Conservation (phyloP, 2,329 filamentous ascomycete species). For the Pseudovirgaria hyperparasitica region DNA sequence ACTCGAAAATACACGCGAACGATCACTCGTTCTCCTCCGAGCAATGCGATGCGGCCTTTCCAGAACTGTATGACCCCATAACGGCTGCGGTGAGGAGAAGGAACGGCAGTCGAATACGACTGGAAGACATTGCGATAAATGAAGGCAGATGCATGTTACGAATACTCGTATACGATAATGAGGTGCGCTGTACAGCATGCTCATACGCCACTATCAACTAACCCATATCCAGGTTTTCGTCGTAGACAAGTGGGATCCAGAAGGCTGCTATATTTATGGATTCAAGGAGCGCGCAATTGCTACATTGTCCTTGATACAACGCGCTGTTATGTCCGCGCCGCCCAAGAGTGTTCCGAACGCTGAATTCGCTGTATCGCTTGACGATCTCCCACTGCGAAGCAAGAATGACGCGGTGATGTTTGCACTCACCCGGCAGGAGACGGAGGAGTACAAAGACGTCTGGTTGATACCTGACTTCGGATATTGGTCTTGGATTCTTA, state of each 20-base stretch:
- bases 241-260: constrained; percentile 16
- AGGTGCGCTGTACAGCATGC: constrained; percentile 11
- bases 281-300: constrained; percentile 22
- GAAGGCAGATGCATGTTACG: constrained; percentile 19
- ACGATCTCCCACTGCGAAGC: constrained; percentile 19
- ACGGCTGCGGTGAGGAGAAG: constrained; percentile 14
- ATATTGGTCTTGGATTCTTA: constrained; percentile 23
- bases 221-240: constrained; percentile 18
- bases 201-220: constrained; percentile 3
- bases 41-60: constrained; percentile 19
- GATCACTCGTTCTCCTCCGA: constrained; percentile 19
- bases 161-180: constrained; percentile 16
- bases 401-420: constrained; percentile 15
- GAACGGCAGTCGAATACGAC: constrained; percentile 14
- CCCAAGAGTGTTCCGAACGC: constrained; percentile 16
- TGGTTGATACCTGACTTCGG: constrained; percentile 24
- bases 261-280: constrained; percentile 19
- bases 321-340: constrained; percentile 15
- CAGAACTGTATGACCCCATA: constrained; percentile 18
- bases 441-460: constrained; percentile 15
- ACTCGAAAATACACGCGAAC: constrained; percentile 18
- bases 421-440: constrained; percentile 18
- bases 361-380: constrained; percentile 19
- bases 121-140: constrained; percentile 16
- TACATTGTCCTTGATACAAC: constrained; percentile 20